phyloP scores from a whole-genome alignment of 2,329 filamentous ascomycete genomes.

The Leptographium lundbergii region DNA sequence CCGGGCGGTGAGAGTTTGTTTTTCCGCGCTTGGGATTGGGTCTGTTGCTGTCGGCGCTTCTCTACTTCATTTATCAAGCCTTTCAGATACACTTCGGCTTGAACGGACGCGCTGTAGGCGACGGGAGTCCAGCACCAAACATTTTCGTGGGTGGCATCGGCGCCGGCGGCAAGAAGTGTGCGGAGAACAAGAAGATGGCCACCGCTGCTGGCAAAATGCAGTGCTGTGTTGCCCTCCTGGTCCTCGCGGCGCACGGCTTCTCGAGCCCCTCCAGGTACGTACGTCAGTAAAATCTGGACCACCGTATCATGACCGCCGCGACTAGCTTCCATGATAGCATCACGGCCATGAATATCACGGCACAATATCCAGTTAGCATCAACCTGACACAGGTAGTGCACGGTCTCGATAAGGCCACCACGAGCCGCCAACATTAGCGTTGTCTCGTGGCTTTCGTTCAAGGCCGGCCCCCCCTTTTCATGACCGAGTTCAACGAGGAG shows the following conservation, averaged over 20 bases:
- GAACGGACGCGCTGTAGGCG: constrained; percentile 70
- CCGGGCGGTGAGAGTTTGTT: constrained; percentile 15
- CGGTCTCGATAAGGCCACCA: constrained; percentile 59
- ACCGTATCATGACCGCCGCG: constrained; percentile 49
- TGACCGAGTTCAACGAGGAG: constrained; percentile 63
- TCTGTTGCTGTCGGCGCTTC: constrained; percentile 33
- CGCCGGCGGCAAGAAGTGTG: constrained; percentile 65
- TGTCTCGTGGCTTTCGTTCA: constrained; percentile 71
- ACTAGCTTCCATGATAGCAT: constrained; percentile 58
- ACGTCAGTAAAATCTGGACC: constrained; percentile 52
- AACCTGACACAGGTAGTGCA: constrained; percentile 54
- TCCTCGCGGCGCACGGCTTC: constrained; percentile 48
- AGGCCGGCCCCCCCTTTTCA: constrained; percentile 54
- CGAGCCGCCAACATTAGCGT: constrained; percentile 67
- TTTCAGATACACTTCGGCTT: constrained; percentile 76
- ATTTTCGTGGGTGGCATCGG: constrained; percentile 60
- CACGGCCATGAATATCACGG: constrained; percentile 54
- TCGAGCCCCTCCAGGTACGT: constrained; percentile 39
- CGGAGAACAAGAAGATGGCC: constrained; percentile 68
- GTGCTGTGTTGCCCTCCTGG: constrained; percentile 66
- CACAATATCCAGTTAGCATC: constrained; percentile 52
- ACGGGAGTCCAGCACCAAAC: constrained; percentile 70
- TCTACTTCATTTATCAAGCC: constrained; percentile 61
- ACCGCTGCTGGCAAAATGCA: constrained; percentile 76
- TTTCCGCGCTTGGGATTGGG: constrained; percentile 1